phyloP scores from a whole-genome alignment of 2,329 filamentous ascomycete genomes.

The Calonectria montana region DNA sequence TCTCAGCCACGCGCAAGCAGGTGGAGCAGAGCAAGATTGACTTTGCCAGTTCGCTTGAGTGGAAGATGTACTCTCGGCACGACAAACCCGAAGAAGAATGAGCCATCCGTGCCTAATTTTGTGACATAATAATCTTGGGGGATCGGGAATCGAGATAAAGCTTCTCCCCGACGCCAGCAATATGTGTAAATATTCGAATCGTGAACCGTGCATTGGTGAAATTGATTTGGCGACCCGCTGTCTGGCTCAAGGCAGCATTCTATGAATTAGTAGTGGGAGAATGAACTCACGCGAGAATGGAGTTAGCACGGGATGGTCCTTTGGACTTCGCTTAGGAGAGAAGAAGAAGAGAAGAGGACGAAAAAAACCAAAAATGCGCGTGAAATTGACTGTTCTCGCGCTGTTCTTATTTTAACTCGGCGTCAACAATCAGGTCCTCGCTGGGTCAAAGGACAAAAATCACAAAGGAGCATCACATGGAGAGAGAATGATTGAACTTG shows the following conservation, averaged over 20 bases:
- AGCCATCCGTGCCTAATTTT: not conserved
- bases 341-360: no score
- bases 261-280: not conserved
- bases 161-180: not conserved
- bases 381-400: not conserved
- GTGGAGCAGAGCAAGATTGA: slow-evolving; percentile 71
- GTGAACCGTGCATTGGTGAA: not conserved
- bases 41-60: slow-evolving; percentile 67
- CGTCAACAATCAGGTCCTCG: not conserved
- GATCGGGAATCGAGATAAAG: not conserved
- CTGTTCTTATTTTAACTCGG: not conserved
- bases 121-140: not conserved
- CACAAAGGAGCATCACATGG: not conserved
- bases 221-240: not conserved
- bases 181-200: not conserved
- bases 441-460: not conserved
- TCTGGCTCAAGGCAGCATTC: not conserved
- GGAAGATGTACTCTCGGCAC: slow-evolving; percentile 71
- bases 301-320: not conserved
- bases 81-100: slow-evolving; percentile 59
- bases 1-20: slow-evolving; percentile 67
- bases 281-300: not conserved
- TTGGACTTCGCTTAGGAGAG: not conserved
- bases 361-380: no score
- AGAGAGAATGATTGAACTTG: not conserved